A percentile compares a stretch with the other conserved stretches of the same genome.
Evolutionary conservation across 768 basidiomycete species (phyloP).

Genomic region (Boletus rubropictus): DNA sequence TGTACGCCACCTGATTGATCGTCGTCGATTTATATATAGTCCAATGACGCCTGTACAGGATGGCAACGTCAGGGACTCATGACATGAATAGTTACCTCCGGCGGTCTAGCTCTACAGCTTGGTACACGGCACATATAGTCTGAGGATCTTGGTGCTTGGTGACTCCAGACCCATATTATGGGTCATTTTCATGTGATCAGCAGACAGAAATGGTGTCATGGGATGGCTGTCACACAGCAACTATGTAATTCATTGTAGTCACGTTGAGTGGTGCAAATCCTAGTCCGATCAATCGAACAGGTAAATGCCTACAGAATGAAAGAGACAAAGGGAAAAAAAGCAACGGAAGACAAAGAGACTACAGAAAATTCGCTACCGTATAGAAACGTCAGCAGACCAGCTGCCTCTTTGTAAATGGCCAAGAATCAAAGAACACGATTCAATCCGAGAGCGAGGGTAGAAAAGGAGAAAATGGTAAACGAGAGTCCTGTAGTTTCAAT

Average conservation of each 20-base stretch:
- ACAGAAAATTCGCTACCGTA: neutral
- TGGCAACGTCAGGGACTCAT: conserved; percentile 10
- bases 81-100: neutral
- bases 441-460: neutral
- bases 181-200: neutral
- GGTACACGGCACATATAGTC: no score
- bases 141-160: neutral
- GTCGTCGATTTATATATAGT: neutral
- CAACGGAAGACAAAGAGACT: neutral
- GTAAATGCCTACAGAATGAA: neutral
- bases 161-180: neutral
- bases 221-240: neutral
- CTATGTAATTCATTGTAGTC: neutral
- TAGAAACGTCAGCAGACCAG: conserved; percentile 8
- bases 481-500: neutral
- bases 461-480: neutral
- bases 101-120: conserved; percentile 22
- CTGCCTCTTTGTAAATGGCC: neutral
- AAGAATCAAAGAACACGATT: neutral
- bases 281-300: neutral
- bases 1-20: neutral
- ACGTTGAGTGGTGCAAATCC: neutral
- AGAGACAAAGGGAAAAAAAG: neutral
- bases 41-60: conserved; percentile 23
- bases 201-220: no score